Conservation (phyloP, 2,329 filamentous ascomycete genomes). For the Colletotrichum lini region DNA sequence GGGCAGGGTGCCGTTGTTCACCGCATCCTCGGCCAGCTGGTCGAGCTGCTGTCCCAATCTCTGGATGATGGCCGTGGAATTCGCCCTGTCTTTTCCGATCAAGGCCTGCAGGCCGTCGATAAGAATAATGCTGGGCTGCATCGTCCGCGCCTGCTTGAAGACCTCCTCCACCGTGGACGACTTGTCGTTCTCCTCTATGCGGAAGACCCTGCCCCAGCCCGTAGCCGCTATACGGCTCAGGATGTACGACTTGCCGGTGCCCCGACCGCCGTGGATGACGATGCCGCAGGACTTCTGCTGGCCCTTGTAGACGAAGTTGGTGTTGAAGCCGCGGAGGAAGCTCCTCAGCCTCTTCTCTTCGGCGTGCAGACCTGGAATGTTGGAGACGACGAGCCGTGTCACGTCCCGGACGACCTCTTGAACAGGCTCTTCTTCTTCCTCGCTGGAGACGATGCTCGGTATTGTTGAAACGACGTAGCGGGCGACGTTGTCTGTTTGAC, state of each 20-base stretch:
- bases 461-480: conserved; percentile 58
- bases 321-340: conserved; percentile 71
- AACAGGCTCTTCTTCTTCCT: conserved; percentile 24
- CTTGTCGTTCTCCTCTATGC: conserved; percentile 70
- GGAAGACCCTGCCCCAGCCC: conserved; percentile 79
- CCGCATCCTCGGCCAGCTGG: conserved; percentile 60
- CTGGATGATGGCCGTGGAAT: conserved; percentile 65
- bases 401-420: conserved; percentile 37
- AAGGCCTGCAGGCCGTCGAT: conserved; percentile 84
- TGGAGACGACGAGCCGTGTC: conserved; percentile 60
- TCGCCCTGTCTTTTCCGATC: conserved; percentile 71
- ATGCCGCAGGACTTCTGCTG: conserved; percentile 68
- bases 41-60: conserved; percentile 70
- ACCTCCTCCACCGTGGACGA: conserved; percentile 72
- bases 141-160: conserved; percentile 78
- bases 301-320: conserved; percentile 48
- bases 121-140: conserved; percentile 82
- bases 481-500: conserved; percentile 59
- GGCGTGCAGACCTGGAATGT: conserved; percentile 77
- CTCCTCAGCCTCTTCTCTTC: conserved; percentile 78
- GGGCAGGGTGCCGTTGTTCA: conserved; percentile 56
- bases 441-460: conserved; percentile 3
- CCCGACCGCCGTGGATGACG: conserved; percentile 84
- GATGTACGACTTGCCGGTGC: conserved; percentile 87
- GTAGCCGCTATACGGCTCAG: conserved; percentile 76